Percentiles rank a stretch among this genome's conserved stretches.
These are phyloP conservation scores for Dendrobium nobile DNA, from an alignment of 106 monocot genomes.

Conservation along the genomic window DNA sequence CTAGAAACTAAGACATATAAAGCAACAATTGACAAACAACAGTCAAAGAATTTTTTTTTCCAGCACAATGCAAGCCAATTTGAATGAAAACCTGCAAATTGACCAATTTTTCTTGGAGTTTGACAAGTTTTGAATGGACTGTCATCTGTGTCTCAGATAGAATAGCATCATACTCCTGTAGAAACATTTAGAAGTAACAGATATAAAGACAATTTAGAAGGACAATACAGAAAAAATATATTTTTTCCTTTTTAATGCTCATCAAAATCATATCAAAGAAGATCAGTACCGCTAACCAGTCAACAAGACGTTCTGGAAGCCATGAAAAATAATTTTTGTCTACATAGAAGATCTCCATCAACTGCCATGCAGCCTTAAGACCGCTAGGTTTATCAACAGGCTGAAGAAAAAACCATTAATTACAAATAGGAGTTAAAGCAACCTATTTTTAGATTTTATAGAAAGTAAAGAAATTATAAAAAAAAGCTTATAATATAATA, in stretches of 20 bases:
- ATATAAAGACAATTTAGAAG: background rate
- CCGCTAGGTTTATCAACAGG: constrained; percentile 36
- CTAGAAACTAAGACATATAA: background rate
- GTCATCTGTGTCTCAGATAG: constrained; percentile 38
- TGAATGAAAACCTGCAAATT: constrained; percentile 52
- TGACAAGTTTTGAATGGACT: constrained; percentile 45
- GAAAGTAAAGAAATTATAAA: background rate
- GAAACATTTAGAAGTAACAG: background rate
- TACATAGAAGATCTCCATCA: constrained; percentile 87
- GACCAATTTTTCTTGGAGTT: constrained; percentile 68
- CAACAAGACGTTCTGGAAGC: constrained; percentile 85
- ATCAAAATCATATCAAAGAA: constrained; percentile 16
- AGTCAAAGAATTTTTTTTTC: background rate
- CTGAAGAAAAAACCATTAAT: constrained; percentile 22
- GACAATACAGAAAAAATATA: background rate
- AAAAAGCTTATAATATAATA: background rate
- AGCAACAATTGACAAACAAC: background rate
- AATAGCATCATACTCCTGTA: constrained; percentile 77
- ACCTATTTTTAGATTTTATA: background rate
- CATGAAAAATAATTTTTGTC: constrained; percentile 62
- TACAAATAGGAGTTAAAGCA: background rate
- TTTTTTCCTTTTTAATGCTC: background rate
- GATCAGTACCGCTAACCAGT: constrained; percentile 90
- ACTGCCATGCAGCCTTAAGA: constrained; percentile 82
- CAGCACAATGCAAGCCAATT: background rate